Conservation (phyloP, 371 early-diverging fungal genomes). For the Sporodiniella umbellata region DNA sequence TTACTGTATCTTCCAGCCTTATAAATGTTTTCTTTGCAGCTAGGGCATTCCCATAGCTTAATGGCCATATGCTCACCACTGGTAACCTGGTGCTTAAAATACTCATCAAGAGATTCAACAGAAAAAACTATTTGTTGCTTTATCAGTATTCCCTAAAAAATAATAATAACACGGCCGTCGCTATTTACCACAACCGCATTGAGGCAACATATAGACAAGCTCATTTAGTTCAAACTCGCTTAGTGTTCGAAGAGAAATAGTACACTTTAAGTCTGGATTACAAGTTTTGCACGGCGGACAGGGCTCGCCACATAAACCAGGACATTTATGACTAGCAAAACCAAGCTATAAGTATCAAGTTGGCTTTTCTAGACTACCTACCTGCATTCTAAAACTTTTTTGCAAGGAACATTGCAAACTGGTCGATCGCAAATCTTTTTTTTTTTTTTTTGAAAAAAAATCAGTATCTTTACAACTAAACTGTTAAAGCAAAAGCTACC, state of each 20-base stretch:
- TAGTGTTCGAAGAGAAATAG: conserved; percentile 33
- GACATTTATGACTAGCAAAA: conserved; percentile 41
- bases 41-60: conserved; percentile 49
- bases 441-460: background rate
- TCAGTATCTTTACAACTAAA: too few relatives aligned
- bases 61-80: conserved; percentile 44
- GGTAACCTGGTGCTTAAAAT: conserved; percentile 35
- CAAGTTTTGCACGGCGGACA: conserved; percentile 46
- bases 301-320: conserved; percentile 45
- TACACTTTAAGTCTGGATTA: conserved; percentile 20
- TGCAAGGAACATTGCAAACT: conserved; percentile 37
- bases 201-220: conserved; percentile 35
- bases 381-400: conserved; percentile 26
- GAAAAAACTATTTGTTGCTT: conserved; percentile 28
- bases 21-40: conserved; percentile 37
- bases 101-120: conserved; percentile 36
- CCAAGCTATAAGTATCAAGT: too few relatives aligned
- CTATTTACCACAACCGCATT: conserved; percentile 47
- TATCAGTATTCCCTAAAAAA: too few relatives aligned
- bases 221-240: conserved; percentile 38
- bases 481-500: too few relatives aligned
- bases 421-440: conserved; percentile 42
- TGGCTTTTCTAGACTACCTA: conserved; percentile 25
- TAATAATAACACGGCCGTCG: background rate
- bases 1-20: conserved; percentile 39